A percentile compares a stretch with the other conserved stretches of the same genome.
Conservation (phyloP, 495 filamentous ascomycete genomes). For the Xanthoparmelia taractica region DNA sequence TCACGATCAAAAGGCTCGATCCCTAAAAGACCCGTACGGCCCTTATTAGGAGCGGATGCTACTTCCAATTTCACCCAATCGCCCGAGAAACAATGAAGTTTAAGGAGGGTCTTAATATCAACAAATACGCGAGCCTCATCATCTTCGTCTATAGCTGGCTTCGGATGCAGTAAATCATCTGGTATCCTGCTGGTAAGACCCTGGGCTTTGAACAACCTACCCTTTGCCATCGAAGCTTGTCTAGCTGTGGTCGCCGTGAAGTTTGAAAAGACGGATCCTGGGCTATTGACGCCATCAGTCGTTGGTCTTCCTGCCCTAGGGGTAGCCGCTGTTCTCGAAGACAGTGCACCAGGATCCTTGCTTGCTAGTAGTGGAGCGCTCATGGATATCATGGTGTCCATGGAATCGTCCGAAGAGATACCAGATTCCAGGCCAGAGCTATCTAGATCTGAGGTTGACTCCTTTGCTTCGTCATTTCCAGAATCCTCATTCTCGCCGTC, state of each 20-base stretch:
- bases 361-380: conserved; percentile 68
- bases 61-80: conserved; percentile 91
- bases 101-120: conserved; percentile 72
- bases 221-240: conserved; percentile 48
- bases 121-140: conserved; percentile 85
- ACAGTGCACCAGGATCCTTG: conserved; percentile 58
- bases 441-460: conserved; percentile 38
- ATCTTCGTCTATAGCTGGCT: conserved; percentile 73
- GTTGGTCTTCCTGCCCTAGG: conserved; percentile 57
- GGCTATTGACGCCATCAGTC: conserved; percentile 61
- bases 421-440: conserved; percentile 49
- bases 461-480: background rate
- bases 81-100: conserved; percentile 89
- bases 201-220: conserved; percentile 69
- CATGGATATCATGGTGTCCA: conserved; percentile 78
- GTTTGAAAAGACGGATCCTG: conserved; percentile 76
- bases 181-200: conserved; percentile 65
- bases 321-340: conserved; percentile 62
- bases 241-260: conserved; percentile 73
- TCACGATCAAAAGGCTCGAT: conserved; percentile 42
- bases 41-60: conserved; percentile 32
- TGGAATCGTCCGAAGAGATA: conserved; percentile 64
- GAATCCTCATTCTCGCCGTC: conserved; percentile 40
- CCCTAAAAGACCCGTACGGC: conserved; percentile 44
- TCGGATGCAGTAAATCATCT: conserved; percentile 73